Evolutionary conservation across 2,329 filamentous ascomycete species (phyloP), one percentile per base, ranked within the genome.

Genomic region (Exophiala sideris): DNA sequence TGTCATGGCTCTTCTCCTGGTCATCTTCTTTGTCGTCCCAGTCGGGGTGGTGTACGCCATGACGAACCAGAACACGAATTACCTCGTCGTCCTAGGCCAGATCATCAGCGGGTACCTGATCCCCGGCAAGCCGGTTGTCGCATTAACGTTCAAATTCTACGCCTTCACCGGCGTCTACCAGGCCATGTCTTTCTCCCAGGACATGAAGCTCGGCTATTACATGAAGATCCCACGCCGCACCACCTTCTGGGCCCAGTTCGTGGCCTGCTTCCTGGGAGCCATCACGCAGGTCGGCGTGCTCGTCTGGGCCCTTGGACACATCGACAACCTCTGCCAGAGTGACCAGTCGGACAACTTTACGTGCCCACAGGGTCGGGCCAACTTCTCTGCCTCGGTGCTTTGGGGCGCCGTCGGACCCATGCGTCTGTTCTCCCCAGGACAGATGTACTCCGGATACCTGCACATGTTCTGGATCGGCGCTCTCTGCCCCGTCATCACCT

Each of bases 321-420:
- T 79, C 35, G 57, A 68, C 0, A 69, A 67, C 1, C 71, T 79
- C 48, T 79, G 76, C 59, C 60, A 65, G 10, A 52, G 60, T 1
- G 68, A 69, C 48, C 74, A 77, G 48, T 59, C 71, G 0, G 73
- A 76, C 54, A 70, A 74, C 5, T 80, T 79, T 62, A 73, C 71
- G 16, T 81, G 78, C 58, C 76, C 76, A 11, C 70, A 72, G 54
- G 76, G 75, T 6, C 70, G 74, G 12, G 75, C 74, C n/a, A 71
- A 76, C 3, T 77, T 73, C 59, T 78, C 73, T 2, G 73, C 74
- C 1, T 75, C 73, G 1, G 68, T 79, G 10, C 73, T 79, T 51
- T 80, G 77, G 77, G 79, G 75, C 41, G 70, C 73, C n/a, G 73
- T 81, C 11, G 79, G 79, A 1, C 79, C 79, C 0, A 66, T 68